These are phyloP conservation scores for Epicoccum nigrum DNA, from an alignment of 2,329 filamentous ascomycete genomes.

Conservation along the genomic window DNA sequence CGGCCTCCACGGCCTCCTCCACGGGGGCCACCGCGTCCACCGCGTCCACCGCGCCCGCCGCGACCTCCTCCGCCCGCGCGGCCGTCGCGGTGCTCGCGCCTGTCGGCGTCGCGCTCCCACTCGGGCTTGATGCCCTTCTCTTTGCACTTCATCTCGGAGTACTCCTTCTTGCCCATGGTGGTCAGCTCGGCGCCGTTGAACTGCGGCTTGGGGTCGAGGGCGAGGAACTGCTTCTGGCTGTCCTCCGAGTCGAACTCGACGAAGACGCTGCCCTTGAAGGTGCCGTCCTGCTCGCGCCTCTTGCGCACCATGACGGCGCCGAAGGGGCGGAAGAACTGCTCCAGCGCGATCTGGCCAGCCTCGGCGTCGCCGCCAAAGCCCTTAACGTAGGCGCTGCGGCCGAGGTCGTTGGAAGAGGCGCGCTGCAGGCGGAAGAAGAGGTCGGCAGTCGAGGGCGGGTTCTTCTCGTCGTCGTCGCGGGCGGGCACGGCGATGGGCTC, in stretches of 20 bases:
- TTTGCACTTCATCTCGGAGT: slow-evolving; percentile 64
- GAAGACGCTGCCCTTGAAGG: slow-evolving; percentile 96
- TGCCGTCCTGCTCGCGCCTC: slow-evolving; percentile 70
- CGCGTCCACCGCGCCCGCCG: slow-evolving; percentile 34
- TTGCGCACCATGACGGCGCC: slow-evolving; percentile 84
- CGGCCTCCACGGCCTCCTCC: slow-evolving; percentile 26
- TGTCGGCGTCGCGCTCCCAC: slow-evolving; percentile 44
- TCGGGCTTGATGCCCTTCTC: slow-evolving; percentile 54
- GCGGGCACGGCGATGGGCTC: slow-evolving; percentile 57
- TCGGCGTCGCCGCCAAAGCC: slow-evolving; percentile 83
- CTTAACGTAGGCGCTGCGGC: slow-evolving; percentile 86
- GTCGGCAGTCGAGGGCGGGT: slow-evolving; percentile 42
- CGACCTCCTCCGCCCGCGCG: slow-evolving; percentile 41
- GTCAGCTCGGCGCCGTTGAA: slow-evolving; percentile 81
- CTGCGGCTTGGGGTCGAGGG: slow-evolving; percentile 77
- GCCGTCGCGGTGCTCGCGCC: slow-evolving; percentile 25
- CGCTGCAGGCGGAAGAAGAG: slow-evolving; percentile 57
- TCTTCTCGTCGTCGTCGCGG: slow-evolving; percentile 39
- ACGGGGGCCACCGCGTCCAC: slow-evolving; percentile 34
- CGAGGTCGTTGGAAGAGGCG: slow-evolving; percentile 69
- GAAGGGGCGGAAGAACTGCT: slow-evolving; percentile 85
- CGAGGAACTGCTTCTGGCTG: slow-evolving; percentile 78
- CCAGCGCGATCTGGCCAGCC: slow-evolving; percentile 89
- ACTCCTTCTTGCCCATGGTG: slow-evolving; percentile 87
- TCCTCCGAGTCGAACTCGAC: slow-evolving; percentile 88